Evolutionary conservation across 1,284 basidiomycete species (phyloP), one percentile per base, ranked within the genome.

Genomic region (Rhodotorula mucilaginosa): DNA sequence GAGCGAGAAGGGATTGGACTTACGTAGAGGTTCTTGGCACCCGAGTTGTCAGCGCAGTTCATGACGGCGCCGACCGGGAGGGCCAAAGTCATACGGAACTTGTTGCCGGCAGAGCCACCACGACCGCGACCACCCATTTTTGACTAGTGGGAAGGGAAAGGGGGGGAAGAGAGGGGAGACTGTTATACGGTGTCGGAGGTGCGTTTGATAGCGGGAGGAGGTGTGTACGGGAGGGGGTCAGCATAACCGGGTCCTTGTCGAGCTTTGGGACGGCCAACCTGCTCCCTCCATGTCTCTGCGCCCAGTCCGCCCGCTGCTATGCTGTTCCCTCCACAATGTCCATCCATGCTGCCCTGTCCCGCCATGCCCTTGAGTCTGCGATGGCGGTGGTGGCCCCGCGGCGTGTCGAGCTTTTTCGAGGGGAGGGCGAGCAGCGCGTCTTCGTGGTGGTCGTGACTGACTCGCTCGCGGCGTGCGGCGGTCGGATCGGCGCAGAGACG

Each of bases 11-110:
- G 26, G 0, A 1, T 31, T 26, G 26, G 31, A 74, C 78, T 57
- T 48, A 79, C 81, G 84, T 85, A 96, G 76, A 97, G 87, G 77
- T 91, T 94, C 87, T 98, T 99, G 79, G 96, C 96, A 79, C 97
- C 97, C 79, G 92, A 94, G 90, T 99, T 99, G 87, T 99, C 96
- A 72, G 95, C 95, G 84, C 96, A 99, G 85, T 99, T 99, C 83
- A 99, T 88, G 79, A 99, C 96, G 81, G 96, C 96, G 81, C 97
- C 97, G 80, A 94, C 92, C 80, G 96, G 97, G 78, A 78, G 81
- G 81, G 92, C 93, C 80, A 97, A 89, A 77, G 94, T 93, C 86
- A 99, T 88, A 80, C 95, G 90, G 89, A 91, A 98, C 85, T 98
- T 99, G 85, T 91, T 96, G 83, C 95, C 95, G 81, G 93, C 81